Conservation (phyloP, 345 rosid species). For the Eucalyptus microcorys region DNA sequence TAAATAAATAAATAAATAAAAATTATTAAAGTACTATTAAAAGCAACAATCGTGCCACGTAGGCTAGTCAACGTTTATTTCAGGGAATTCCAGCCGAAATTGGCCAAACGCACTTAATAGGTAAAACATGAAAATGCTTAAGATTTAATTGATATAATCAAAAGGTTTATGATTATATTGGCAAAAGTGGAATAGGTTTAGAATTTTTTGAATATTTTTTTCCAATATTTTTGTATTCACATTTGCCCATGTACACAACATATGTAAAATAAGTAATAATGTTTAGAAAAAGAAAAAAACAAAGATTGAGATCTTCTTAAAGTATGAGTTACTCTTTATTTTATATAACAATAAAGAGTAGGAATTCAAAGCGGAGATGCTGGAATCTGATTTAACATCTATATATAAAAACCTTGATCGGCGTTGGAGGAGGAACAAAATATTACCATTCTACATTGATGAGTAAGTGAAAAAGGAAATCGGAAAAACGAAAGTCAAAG, state of each 20-base stretch:
- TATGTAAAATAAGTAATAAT: not conserved
- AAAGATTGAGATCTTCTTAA: not conserved
- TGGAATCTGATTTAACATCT: not conserved
- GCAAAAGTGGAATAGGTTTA: too few species aligned
- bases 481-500: not conserved
- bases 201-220: too few species aligned
- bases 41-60: not conserved
- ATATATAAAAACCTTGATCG: not conserved
- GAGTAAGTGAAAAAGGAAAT: not conserved
- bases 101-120: not conserved
- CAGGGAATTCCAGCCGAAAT: accelerated
- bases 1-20: too few species aligned
- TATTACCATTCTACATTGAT: not conserved
- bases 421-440: not conserved
- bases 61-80: accelerated
- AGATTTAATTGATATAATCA: not conserved
- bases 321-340: not conserved
- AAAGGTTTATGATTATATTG: too few species aligned
- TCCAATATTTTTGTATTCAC: not conserved
- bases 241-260: not conserved
- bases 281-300: not conserved
- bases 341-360: not conserved
- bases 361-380: not conserved
- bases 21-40: too few species aligned
- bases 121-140: not conserved